Evolutionary conservation across 2,329 filamentous ascomycete genomes (phyloP), one percentile per base, ranked within the genome.

Genomic region (Colletotrichum neosansevieriae): DNA sequence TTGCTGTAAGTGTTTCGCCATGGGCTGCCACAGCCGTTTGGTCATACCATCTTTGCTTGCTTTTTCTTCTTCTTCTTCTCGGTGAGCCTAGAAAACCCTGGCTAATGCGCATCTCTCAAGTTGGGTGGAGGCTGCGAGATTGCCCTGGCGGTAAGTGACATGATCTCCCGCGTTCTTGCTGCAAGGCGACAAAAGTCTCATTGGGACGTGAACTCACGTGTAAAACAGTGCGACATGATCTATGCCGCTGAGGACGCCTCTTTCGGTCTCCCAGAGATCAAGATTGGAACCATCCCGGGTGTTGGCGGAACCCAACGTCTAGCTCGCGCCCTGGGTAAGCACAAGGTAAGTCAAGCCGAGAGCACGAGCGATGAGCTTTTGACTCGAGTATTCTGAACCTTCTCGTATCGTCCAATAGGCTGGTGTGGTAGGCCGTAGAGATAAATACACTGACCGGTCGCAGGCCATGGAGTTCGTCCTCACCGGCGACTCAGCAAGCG

Each of bases 121-220:
- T 79, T 86, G 34, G 84, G 84, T 34, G 84, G 84, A 13, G 84
- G 84, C 5, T 86, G 84, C 60, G 84, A 86, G 65, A 73, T 86
- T 47, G 83, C 83, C 4, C 76, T 86, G 34, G 80, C 81, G 72
- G 81, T 84, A 67, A 53, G 58, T 70, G 49, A 53, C 21, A 49
- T 32, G 21, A 24, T 2, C 6, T 29, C 38, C 11, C 58, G 17
- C 21, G 24, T 32, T 50, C 57, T 40, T 59, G 57, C n/a, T 47
- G 10, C 13, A 17, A 32, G 59, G 53, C 56, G 58, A 63, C 29
- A 38, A 15, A n/a, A 6, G 44, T 54, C 49, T 9, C 21, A 9
- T 40, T 24, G 21, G 36, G 44, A 13, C 56, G 12, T 45, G 24
- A 1, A 19, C 21, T 34, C 13, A 45, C 32, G 24, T 9, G 29